These are phyloP conservation scores for Aspergillus fumigatus DNA, from an alignment of 2,329 filamentous ascomycete genomes.

Conservation along the genomic window DNA sequence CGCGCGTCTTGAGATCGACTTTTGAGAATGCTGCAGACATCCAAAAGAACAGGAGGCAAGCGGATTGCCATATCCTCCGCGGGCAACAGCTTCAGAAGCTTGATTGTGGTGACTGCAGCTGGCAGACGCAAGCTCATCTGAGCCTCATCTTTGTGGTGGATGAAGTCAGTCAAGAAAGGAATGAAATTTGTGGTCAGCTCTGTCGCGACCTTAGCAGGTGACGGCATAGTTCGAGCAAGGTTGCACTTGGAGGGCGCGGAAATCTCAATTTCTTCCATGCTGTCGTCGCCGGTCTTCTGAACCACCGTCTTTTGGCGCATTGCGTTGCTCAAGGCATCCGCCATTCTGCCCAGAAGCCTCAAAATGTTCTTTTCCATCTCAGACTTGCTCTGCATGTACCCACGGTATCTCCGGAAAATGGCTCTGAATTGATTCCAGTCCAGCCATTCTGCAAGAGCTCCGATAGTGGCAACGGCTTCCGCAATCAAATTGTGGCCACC, in stretches of 20 bases:
- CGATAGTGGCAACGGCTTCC: constrained; percentile 78
- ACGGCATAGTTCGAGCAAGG: constrained; percentile 64
- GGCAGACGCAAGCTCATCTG: constrained; percentile 91
- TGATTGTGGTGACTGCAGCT: constrained; percentile 82
- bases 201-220: constrained; percentile 60
- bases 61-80: constrained; percentile 66
- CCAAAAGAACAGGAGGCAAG: constrained; percentile 78
- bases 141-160: constrained; percentile 91
- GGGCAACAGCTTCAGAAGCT: constrained; percentile 77
- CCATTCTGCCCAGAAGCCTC: constrained; percentile 72
- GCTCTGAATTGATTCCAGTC: constrained; percentile 90
- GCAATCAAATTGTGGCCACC: constrained; percentile 75
- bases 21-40: constrained; percentile 87
- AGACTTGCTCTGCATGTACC: constrained; percentile 73
- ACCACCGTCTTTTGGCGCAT: constrained; percentile 30
- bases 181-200: constrained; percentile 73
- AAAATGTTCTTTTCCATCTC: constrained; percentile 83
- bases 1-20: constrained; percentile 84
- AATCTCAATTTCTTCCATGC: constrained; percentile 26
- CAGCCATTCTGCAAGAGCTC: constrained; percentile 66
- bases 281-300: constrained; percentile 15
- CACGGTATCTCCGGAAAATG: constrained; percentile 76
- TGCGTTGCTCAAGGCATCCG: constrained; percentile 66
- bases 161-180: constrained; percentile 73
- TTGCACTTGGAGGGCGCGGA: constrained; percentile 30